A percentile compares a stretch with the other conserved stretches of the same genome.
phyloP scores from a whole-genome alignment of 768 basidiomycete species.

The Lentinus tigrinus region DNA sequence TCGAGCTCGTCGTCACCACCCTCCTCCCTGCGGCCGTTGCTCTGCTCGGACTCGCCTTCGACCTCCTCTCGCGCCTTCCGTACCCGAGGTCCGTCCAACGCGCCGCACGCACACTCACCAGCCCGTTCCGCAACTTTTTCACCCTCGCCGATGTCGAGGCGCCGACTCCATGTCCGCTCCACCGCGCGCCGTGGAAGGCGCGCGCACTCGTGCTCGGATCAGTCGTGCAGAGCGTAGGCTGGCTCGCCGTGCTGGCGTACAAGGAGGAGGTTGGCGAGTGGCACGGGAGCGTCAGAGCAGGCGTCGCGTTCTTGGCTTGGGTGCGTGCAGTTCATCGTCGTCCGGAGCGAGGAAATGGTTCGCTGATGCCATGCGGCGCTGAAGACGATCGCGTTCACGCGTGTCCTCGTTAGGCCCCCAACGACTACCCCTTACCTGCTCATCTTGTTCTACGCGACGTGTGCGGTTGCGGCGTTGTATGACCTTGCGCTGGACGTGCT shows the following conservation, averaged over 20 bases:
- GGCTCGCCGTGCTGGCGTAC: slow-evolving; percentile 44
- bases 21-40: slow-evolving; percentile 11
- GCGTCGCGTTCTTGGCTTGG: slow-evolving; percentile 46
- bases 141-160: slow-evolving; percentile 49
- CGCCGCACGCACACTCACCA: slow-evolving; percentile 5
- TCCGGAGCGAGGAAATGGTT: neutral
- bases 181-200: slow-evolving; percentile 29
- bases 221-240: slow-evolving; percentile 38
- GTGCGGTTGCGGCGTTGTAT: slow-evolving; percentile 36
- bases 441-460: slow-evolving; percentile 41
- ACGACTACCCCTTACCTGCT: slow-evolving; percentile 54
- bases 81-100: slow-evolving; percentile 10
- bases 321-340: slow-evolving; percentile 34
- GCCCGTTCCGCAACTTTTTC: slow-evolving; percentile 54
- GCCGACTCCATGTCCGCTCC: slow-evolving; percentile 25
- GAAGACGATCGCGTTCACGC: slow-evolving; percentile 46
- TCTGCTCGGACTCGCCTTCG: slow-evolving; percentile 10
- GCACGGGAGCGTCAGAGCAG: slow-evolving; percentile 20
- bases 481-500: slow-evolving; percentile 35
- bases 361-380: neutral
- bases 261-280: slow-evolving; percentile 28
- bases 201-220: slow-evolving; percentile 38
- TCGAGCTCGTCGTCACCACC: slow-evolving; percentile 10
- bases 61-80: slow-evolving; percentile 13
- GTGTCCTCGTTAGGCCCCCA: slow-evolving; percentile 40